Conservation (phyloP, 768 basidiomycete species). For the Coprinellus micaceus region DNA sequence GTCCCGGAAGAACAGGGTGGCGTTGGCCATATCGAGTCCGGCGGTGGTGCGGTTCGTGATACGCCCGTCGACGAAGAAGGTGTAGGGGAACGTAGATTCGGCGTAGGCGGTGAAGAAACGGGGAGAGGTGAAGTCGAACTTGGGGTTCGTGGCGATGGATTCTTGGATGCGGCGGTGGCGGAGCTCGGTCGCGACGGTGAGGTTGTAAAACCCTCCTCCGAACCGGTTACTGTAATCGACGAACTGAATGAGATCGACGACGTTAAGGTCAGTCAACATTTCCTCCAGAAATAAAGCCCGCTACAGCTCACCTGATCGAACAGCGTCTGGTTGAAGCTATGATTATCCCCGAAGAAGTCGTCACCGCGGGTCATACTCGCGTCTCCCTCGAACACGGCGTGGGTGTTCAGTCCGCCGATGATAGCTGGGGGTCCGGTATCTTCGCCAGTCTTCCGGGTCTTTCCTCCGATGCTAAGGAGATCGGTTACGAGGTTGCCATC, state of each 20-base stretch:
- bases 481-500: slow-evolving; percentile 19
- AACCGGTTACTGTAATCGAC: slow-evolving; percentile 13
- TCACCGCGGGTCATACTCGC: slow-evolving; percentile 10
- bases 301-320: slow-evolving; percentile 14
- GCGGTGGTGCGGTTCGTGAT: slow-evolving; percentile 3
- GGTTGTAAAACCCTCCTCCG: slow-evolving; percentile 20
- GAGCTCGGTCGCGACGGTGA: slow-evolving; percentile 15
- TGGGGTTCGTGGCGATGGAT: slow-evolving; percentile 20
- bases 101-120: slow-evolving; percentile 15
- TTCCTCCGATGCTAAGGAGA: slow-evolving; percentile 17
- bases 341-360: slow-evolving; percentile 19
- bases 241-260: slow-evolving; percentile 13
- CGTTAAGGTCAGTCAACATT: neutral
- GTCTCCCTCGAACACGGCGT: slow-evolving; percentile 17
- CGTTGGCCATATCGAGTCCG: slow-evolving; percentile 12
- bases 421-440: slow-evolving; percentile 15
- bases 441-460: slow-evolving; percentile 15
- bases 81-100: slow-evolving; percentile 14
- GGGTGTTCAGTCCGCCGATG: slow-evolving; percentile 17
- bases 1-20: slow-evolving; percentile 17
- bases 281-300: no score
- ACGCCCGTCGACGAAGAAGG: slow-evolving; percentile 20
- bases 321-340: slow-evolving; percentile 21
- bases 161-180: slow-evolving; percentile 17
- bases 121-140: slow-evolving; percentile 15